A percentile compares a stretch with the other conserved stretches of the same genome.
Conservation (phyloP, 106 monocot genomes). For the Apostasia ramifera region DNA sequence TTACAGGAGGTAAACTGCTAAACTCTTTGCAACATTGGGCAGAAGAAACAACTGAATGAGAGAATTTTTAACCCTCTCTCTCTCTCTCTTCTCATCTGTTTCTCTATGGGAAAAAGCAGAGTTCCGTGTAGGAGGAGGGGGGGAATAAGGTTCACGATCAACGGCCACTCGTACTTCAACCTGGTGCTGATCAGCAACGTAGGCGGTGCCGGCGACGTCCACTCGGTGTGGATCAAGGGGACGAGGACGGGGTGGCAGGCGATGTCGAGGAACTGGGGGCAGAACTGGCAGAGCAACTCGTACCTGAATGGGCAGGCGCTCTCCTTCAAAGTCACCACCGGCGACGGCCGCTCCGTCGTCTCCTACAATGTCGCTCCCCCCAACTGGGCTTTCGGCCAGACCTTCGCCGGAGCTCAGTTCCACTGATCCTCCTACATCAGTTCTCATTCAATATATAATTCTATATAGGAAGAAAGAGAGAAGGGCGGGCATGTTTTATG, state of each 20-base stretch:
- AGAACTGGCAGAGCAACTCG: slow-evolving; percentile 72
- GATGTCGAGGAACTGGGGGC: slow-evolving; percentile 69
- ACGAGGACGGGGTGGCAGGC: slow-evolving; percentile 38
- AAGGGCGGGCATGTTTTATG: too few relatives aligned
- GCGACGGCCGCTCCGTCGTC: slow-evolving; percentile 40
- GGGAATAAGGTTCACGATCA: slow-evolving; percentile 65
- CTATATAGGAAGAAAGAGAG: too few relatives aligned
- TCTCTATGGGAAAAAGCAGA: slow-evolving; percentile 14
- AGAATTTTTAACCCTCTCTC: neutral
- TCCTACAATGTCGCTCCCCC: slow-evolving; percentile 20
- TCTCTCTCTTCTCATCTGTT: neutral
- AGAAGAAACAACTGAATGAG: neutral
- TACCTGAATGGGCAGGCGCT: slow-evolving; percentile 50
- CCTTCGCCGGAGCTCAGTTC: slow-evolving; percentile 34
- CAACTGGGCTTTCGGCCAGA: slow-evolving; percentile 36
- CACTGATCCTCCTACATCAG: neutral
- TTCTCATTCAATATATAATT: too few relatives aligned
- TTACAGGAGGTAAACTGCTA: slow-evolving; percentile 24
- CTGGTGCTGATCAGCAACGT: slow-evolving; percentile 63
- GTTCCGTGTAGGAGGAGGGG: slow-evolving; percentile 56
- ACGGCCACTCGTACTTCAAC: slow-evolving; percentile 76
- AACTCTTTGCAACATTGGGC: neutral
- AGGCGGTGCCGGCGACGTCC: slow-evolving; percentile 56
- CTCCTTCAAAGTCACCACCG: slow-evolving; percentile 49
- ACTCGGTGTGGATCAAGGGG: slow-evolving; percentile 38